Evolutionary conservation across 2,329 filamentous ascomycete species (phyloP).

Genomic region (Biscogniauxia sp.): DNA sequence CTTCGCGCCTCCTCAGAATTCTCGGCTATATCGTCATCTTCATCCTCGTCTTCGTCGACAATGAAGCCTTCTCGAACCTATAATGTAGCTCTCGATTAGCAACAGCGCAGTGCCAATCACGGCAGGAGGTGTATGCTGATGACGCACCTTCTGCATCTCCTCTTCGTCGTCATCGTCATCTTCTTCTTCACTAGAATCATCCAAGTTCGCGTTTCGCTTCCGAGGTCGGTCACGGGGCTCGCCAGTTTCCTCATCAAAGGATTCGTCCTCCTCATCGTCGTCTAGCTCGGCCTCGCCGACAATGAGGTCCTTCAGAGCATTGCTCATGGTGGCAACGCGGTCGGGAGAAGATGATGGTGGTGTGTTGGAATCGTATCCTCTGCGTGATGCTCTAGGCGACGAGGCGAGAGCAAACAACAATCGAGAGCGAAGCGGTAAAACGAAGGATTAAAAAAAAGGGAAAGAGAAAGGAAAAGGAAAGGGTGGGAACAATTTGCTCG

Average conservation of each 20-base stretch:
- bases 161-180: constrained; percentile 91
- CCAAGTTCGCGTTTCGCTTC: constrained; percentile 48
- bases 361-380: neutral
- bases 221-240: constrained; percentile 49
- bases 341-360: neutral
- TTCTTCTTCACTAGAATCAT: constrained; percentile 90
- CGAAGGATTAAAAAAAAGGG: neutral
- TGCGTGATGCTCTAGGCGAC: neutral
- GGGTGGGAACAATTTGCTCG: neutral
- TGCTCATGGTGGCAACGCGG: constrained; percentile 52
- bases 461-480: neutral
- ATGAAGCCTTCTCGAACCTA: constrained; percentile 95
- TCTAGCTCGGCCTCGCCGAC: constrained; percentile 84
- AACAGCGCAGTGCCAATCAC: neutral
- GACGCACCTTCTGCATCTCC: constrained; percentile 66
- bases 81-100: constrained; percentile 16
- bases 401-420: neutral
- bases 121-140: neutral
- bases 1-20: constrained; percentile 58
- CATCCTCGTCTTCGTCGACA: constrained; percentile 84
- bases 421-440: neutral
- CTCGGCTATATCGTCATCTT: constrained; percentile 66
- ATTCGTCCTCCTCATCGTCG: constrained; percentile 81
- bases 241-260: constrained; percentile 73
- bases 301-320: constrained; percentile 71